Evolutionary conservation across 139 green algal species (phyloP), one percentile per base, ranked within the genome.

Genomic region (Picochlorum sp.): DNA sequence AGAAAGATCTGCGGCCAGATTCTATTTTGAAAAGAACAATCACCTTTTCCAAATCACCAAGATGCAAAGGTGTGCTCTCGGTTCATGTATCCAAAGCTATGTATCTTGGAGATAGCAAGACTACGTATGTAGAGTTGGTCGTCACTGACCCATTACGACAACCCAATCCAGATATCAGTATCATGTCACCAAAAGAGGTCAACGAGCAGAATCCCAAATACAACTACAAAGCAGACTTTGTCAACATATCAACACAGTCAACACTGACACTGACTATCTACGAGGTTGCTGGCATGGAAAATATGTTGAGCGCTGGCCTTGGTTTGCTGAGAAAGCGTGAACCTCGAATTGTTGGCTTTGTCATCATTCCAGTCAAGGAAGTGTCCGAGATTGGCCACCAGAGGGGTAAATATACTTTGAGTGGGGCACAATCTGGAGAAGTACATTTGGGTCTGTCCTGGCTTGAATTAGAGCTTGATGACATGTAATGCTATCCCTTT

Each of bases 201-300:
- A 52, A 66, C 1, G 60, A 66, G 38, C 14, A 20, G 10, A 38
- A 21, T 23, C 60, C 60, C 6, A 28, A 31, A 10, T 77, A 57
- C 65, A 63, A 73, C 49, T 70, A 70, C 50, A 62, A 38, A 6
- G 60, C 21, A 13, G 71, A 77, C 60, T 77, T 77, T 70, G 71
- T 77, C 64, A 77, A 77, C 30, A 44, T 77, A 8, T 72, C 70
- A 23, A 58, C 62, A 56, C 49, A 21, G 38, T 71, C 62, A 49
- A 50, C 55, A 2, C 11, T 76, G 18, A 64, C 69, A 14, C 15
- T 68, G 5, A 57, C 37, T 1, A 24, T 76, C 4, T 68, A 50
- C 37, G 20, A 65, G 16, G 37, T 61, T 24, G 21, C 69, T 20
- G 63, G 69, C n/a, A 31, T 51, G 20, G 66, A 62, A 57, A 64